Conservation (phyloP, 2,329 filamentous ascomycete genomes). For the Pyricularia sp. region DNA sequence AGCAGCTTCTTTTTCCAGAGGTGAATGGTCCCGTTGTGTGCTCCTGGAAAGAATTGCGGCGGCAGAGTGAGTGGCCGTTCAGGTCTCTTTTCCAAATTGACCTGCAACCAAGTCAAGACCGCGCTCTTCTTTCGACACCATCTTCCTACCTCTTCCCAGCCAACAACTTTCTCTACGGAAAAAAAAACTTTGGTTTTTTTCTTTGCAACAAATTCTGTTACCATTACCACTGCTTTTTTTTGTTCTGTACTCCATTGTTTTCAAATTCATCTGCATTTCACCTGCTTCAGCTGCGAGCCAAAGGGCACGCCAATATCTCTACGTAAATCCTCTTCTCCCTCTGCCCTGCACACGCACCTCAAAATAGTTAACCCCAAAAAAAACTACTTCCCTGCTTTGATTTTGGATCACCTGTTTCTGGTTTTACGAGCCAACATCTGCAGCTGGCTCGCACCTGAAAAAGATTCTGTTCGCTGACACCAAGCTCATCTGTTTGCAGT, state of each 20-base stretch:
- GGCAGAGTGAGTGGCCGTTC: not conserved
- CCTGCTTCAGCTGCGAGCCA: not conserved
- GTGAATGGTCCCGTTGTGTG: not conserved
- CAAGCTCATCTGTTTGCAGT: slow-evolving; percentile 30
- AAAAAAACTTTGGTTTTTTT: not conserved
- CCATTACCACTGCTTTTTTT: not conserved
- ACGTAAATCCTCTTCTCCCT: not conserved
- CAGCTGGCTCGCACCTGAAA: not conserved
- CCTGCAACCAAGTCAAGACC: not conserved
- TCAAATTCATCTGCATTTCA: not conserved
- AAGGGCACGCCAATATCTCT: not conserved
- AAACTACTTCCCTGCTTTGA: not conserved
- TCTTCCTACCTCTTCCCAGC: not conserved
- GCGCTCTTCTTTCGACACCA: not conserved
- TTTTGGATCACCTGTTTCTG: not conserved
- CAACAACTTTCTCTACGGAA: not conserved
- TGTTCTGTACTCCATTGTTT: not conserved
- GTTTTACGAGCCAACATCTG: not conserved
- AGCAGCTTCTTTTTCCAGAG: not conserved
- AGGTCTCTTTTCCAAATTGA: not conserved
- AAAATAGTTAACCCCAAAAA: not conserved
- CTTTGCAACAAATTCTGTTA: not conserved
- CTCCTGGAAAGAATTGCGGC: not conserved
- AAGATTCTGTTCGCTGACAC: not conserved
- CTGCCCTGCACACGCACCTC: not conserved